phyloP scores from a whole-genome alignment of 2,329 filamentous ascomycete species.

The Xylariaceae sp. region DNA sequence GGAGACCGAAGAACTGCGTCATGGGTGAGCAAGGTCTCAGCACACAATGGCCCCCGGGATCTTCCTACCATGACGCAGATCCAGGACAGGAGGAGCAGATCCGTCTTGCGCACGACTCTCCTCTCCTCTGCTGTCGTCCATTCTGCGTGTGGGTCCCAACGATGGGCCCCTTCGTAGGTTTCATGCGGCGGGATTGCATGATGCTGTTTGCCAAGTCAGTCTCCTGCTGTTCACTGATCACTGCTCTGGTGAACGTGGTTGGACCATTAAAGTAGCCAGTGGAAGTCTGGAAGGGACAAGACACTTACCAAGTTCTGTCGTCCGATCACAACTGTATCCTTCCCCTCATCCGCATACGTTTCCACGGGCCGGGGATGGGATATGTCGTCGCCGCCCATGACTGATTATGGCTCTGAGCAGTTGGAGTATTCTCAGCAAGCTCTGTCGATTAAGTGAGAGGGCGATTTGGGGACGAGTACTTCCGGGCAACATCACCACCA shows the following conservation, averaged over 20 bases:
- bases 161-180: slow-evolving; percentile 49
- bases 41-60: neutral
- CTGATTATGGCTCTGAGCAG: neutral
- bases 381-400: slow-evolving; percentile 1
- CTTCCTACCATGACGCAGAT: slow-evolving; percentile 15
- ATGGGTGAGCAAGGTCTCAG: neutral
- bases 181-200: slow-evolving; percentile 7
- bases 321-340: slow-evolving; percentile 1
- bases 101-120: slow-evolving; percentile 43
- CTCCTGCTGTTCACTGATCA: too few relatives aligned
- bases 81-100: slow-evolving; percentile 27
- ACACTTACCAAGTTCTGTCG: slow-evolving; percentile 4
- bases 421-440: too few relatives aligned
- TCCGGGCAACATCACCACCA: too few relatives aligned
- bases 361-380: neutral
- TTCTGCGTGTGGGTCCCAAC: slow-evolving; percentile 48
- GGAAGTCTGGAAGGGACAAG: neutral
- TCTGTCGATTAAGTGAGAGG: too few relatives aligned
- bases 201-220: slow-evolving; percentile 1
- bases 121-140: slow-evolving; percentile 52
- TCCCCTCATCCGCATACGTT: neutral
- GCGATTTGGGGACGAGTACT: too few relatives aligned
- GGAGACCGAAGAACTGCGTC: slow-evolving; percentile 13
- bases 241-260: too few relatives aligned
- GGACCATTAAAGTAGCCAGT: too few relatives aligned